phyloP scores from a whole-genome alignment of 768 basidiomycete species.

The Mycena venus region DNA sequence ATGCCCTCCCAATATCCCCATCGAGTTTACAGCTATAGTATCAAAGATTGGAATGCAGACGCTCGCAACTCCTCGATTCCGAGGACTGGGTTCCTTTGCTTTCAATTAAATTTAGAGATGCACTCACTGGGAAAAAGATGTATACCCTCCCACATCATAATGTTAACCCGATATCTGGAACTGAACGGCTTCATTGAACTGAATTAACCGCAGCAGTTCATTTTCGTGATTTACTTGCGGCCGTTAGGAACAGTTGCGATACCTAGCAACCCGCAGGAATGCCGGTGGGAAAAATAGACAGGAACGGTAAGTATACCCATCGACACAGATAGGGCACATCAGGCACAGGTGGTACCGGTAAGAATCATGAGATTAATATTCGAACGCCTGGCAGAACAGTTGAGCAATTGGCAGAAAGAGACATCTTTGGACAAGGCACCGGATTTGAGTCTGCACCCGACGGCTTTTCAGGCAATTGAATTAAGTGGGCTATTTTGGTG shows the following conservation, averaged over 20 bases:
- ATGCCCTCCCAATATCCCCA: constrained; percentile 1
- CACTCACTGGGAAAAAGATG: not conserved
- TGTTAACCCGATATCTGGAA: not conserved
- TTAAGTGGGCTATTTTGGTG: too few species aligned
- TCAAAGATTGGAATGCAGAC: constrained; percentile 4
- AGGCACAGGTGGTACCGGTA: not conserved
- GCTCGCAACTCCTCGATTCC: not conserved
- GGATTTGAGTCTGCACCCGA: too few species aligned
- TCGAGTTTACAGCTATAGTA: not conserved
- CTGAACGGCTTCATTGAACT: not conserved
- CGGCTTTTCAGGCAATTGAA: too few species aligned
- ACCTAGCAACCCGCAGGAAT: not conserved
- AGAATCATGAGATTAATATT: not conserved
- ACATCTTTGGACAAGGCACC: not conserved
- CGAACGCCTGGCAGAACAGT: not conserved
- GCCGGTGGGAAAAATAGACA: not conserved
- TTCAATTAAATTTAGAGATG: not conserved
- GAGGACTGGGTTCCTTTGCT: not conserved
- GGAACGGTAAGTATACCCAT: not conserved
- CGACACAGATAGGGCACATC: not conserved
- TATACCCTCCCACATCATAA: not conserved
- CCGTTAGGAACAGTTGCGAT: not conserved
- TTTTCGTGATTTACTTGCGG: not conserved
- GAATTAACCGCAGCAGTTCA: not conserved
- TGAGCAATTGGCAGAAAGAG: not conserved